Conservation (phyloP, 139 green algal species). For the Diplosphaera chodatii region DNA sequence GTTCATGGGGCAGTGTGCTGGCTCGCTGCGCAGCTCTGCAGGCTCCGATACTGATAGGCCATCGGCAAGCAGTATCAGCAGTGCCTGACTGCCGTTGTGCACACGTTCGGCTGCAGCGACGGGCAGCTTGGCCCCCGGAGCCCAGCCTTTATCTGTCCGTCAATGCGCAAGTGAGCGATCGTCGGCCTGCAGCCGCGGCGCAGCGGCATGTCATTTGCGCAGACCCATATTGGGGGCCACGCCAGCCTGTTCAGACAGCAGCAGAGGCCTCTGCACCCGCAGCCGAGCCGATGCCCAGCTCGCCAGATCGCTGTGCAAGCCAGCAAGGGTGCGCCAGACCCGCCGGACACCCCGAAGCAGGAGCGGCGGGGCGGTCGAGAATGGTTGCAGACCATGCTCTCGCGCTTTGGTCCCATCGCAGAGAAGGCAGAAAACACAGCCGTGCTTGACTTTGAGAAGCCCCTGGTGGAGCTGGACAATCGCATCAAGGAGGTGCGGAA, state of each 20-base stretch:
- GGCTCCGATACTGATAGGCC: no score
- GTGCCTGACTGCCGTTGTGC: no score
- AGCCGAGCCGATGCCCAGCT: not conserved
- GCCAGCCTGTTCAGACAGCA: not conserved
- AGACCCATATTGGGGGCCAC: not conserved
- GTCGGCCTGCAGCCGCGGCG: no score
- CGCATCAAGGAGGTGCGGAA: conserved; percentile 91
- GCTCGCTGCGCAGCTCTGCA: no score
- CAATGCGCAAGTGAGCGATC: not conserved
- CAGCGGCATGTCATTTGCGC: not conserved
- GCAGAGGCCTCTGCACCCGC: not conserved
- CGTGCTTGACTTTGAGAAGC: conserved; percentile 93
- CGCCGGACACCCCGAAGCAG: conserved; percentile 40
- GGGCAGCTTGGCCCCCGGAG: no score
- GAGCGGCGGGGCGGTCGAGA: conserved; percentile 23
- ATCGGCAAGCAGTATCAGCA: no score
- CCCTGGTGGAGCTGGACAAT: conserved; percentile 94
- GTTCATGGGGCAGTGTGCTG: no score
- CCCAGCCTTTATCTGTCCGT: not conserved
- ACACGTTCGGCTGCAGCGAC: no score
- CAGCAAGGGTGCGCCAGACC: conserved; percentile 12
- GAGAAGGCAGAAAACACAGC: conserved; percentile 59
- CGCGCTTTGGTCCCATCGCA: conserved; percentile 66
- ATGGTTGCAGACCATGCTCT: conserved; percentile 45
- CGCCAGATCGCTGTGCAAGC: conserved; percentile 4